phyloP scores from a whole-genome alignment of 2,329 filamentous ascomycete species.

The Salinomyces thailandicus region DNA sequence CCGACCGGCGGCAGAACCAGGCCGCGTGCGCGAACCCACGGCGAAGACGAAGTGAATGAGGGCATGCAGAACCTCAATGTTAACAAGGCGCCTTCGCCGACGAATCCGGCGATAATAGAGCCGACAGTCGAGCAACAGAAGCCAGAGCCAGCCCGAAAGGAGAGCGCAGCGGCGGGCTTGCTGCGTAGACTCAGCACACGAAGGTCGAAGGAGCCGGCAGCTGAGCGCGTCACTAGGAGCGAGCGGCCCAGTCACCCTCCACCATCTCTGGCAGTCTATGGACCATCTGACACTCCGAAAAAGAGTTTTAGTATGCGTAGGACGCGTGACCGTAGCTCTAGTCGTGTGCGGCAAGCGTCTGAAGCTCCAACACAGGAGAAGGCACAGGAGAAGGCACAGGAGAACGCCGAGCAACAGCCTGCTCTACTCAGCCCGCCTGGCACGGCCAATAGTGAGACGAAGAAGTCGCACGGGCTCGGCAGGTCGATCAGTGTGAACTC shows the following conservation, averaged over 20 bases:
- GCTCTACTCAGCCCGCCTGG: constrained; percentile 67
- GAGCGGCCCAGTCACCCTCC: constrained; percentile 55
- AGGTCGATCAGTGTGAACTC: constrained; percentile 89
- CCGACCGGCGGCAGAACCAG: constrained; percentile 73
- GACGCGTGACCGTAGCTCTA: constrained; percentile 50
- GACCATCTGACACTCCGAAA: constrained; percentile 60
- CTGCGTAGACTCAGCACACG: constrained; percentile 86
- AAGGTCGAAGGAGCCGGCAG: constrained; percentile 50
- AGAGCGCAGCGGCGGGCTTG: constrained; percentile 74
- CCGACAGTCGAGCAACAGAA: constrained; percentile 24
- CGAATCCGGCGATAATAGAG: constrained; percentile 34
- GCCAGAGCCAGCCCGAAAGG: constrained; percentile 59
- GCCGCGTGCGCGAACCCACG: constrained; percentile 81
- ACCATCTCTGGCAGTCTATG: constrained; percentile 71
- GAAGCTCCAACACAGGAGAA: background rate
- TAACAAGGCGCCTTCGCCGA: constrained; percentile 41
- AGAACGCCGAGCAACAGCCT: constrained; percentile 8
- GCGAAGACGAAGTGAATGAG: constrained; percentile 80
- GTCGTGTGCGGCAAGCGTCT: constrained; percentile 41
- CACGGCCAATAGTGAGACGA: constrained; percentile 34
- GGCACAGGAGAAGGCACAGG: constrained; percentile 2
- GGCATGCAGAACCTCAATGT: constrained; percentile 56
- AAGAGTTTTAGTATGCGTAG: constrained; percentile 83
- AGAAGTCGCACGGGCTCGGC: constrained; percentile 52
- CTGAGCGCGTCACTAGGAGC: constrained; percentile 38